A percentile compares a stretch with the other conserved stretches of the same genome.
These are phyloP conservation scores for Cladophialophora chaetospira DNA, from an alignment of 2,329 filamentous ascomycete species.

Conservation along the genomic window DNA sequence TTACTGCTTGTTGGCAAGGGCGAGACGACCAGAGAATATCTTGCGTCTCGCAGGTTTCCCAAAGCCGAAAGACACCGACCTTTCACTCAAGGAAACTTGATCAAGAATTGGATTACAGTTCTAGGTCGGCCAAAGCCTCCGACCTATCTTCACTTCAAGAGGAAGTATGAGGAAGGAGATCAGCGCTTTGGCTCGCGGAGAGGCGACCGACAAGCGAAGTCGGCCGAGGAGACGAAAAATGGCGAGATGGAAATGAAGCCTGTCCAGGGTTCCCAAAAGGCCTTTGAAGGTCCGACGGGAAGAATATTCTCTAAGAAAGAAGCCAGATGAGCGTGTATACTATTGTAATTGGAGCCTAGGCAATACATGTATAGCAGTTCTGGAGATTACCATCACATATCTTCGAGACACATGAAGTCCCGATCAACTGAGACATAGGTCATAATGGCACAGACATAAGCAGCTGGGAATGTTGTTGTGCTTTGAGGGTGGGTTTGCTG, in stretches of 20 bases:
- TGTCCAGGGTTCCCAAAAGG: constrained; percentile 47
- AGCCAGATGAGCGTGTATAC: constrained; percentile 22
- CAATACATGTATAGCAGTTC: constrained; percentile 5
- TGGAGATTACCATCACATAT: not conserved
- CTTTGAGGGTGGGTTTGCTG: not conserved
- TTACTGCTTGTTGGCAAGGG: constrained; percentile 86
- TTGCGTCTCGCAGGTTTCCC: constrained; percentile 92
- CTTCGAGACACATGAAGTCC: not conserved
- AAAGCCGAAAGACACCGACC: constrained; percentile 90
- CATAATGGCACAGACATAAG: not conserved
- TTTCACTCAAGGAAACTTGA: constrained; percentile 74
- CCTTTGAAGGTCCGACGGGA: constrained; percentile 33
- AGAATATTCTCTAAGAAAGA: constrained; percentile 24
- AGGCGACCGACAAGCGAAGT: constrained; percentile 53
- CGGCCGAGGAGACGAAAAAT: constrained; percentile 55
- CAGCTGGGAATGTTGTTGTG: constrained; percentile 4
- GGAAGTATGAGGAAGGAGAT: constrained; percentile 73
- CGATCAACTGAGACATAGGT: not conserved
- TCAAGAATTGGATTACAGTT: constrained; percentile 80
- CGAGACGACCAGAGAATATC: constrained; percentile 93
- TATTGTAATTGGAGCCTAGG: constrained; percentile 8
- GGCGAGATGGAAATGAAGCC: constrained; percentile 71
- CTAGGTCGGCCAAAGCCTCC: constrained; percentile 81
- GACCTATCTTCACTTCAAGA: constrained; percentile 87
- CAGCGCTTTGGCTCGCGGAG: constrained; percentile 72